phyloP scores from a whole-genome alignment of 257 asterid species.

The Voacanga thouarsii region DNA sequence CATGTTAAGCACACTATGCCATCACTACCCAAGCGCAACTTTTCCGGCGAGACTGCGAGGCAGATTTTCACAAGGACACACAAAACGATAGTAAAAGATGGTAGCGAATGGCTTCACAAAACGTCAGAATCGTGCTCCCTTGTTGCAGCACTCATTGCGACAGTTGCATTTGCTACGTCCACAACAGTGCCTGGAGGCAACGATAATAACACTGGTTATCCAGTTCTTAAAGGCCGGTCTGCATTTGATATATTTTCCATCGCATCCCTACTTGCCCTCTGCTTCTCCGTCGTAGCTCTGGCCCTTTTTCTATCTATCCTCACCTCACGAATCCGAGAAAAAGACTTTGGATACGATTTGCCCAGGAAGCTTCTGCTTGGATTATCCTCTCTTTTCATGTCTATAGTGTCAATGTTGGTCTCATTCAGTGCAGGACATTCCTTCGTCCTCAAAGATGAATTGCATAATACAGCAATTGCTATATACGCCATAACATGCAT shows the following conservation, averaged over 20 bases:
- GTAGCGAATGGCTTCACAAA: conserved; percentile 47
- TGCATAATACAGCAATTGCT: conserved; percentile 32
- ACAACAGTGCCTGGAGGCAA: conserved; percentile 60
- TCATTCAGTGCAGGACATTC: conserved; percentile 62
- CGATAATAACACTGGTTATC: conserved; percentile 34
- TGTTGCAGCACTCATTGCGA: conserved; percentile 59
- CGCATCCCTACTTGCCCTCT: conserved; percentile 44
- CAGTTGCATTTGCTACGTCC: conserved; percentile 58
- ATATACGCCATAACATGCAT: conserved; percentile 39
- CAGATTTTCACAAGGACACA: conserved; percentile 37
- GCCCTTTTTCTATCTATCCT: conserved; percentile 56
- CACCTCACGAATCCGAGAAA: conserved; percentile 49
- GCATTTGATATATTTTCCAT: conserved; percentile 47
- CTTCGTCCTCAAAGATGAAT: conserved; percentile 37
- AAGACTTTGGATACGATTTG: conserved; percentile 38
- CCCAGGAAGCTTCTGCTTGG: conserved; percentile 54
- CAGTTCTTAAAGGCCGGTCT: conserved; percentile 19
- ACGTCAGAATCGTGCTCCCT: conserved; percentile 71
- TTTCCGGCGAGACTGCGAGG: conserved; percentile 38
- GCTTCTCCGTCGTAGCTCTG: conserved; percentile 57
- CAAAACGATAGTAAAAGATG: conserved; percentile 24
- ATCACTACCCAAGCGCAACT: conserved; percentile 28
- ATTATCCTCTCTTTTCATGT: conserved; percentile 40
- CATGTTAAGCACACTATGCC: conserved; percentile 43
- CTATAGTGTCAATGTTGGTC: conserved; percentile 50